phyloP scores from a whole-genome alignment of 805 yeast genomes.

The Hanseniaspora guilliermondii region DNA sequence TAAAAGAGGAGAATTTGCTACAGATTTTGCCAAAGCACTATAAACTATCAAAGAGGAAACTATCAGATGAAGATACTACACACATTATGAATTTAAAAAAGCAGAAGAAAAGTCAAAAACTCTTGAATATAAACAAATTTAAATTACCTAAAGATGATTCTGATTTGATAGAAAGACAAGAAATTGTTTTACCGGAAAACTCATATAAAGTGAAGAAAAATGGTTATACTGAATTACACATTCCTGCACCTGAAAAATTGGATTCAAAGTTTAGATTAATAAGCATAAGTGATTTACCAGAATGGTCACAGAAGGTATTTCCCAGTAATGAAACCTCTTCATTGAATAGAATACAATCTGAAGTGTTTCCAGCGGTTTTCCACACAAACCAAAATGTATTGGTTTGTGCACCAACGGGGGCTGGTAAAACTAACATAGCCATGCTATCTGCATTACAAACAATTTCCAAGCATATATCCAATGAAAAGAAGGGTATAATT shows the following conservation, averaged over 20 bases:
- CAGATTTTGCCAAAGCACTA: neutral
- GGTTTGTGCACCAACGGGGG: slow-evolving; percentile 97
- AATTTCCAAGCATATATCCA: slow-evolving; percentile 38
- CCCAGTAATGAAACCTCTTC: slow-evolving; percentile 51
- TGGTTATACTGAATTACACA: slow-evolving; percentile 73
- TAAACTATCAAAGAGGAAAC: neutral
- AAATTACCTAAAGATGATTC: slow-evolving; percentile 64
- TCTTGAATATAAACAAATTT: slow-evolving; percentile 37
- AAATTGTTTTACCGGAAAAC: slow-evolving; percentile 67
- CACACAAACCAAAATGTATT: slow-evolving; percentile 56
- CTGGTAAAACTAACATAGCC: slow-evolving; percentile 96
- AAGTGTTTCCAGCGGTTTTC: slow-evolving; percentile 70
- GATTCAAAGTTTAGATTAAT: slow-evolving; percentile 35
- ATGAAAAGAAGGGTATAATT: slow-evolving; percentile 39
- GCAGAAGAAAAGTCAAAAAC: neutral
- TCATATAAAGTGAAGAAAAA: slow-evolving; percentile 64
- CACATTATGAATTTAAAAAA: slow-evolving; percentile 24
- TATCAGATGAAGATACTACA: neutral
- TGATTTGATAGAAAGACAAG: slow-evolving; percentile 52
- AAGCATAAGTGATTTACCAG: slow-evolving; percentile 52
- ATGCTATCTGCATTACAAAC: slow-evolving; percentile 63
- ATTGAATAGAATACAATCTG: slow-evolving; percentile 74
- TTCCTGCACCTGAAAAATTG: slow-evolving; percentile 70
- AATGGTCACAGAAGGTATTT: slow-evolving; percentile 71
- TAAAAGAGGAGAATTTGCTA: neutral